phyloP scores from a whole-genome alignment of 176 grass and related monocot species.

The Oryza longistaminata region DNA sequence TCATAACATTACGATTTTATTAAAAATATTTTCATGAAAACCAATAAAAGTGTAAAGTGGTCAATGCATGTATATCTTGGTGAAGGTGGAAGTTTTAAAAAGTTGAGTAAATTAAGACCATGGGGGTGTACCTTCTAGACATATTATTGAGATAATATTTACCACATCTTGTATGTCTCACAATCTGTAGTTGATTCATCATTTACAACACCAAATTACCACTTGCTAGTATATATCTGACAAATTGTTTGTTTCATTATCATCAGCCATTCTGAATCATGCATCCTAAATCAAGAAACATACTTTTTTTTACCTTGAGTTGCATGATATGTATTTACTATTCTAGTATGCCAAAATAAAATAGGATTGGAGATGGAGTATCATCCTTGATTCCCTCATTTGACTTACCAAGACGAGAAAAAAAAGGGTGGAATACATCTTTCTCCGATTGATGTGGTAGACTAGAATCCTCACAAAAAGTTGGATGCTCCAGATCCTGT shows the following conservation, averaged over 20 bases:
- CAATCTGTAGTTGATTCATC: too few relatives aligned
- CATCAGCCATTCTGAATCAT: background rate
- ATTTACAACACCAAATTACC: too few relatives aligned
- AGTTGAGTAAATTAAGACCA: too few relatives aligned
- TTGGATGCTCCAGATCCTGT: background rate
- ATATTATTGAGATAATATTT: too few relatives aligned
- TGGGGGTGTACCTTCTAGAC: too few relatives aligned
- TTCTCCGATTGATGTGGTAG: constrained; percentile 25
- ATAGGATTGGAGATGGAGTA: background rate
- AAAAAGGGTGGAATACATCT: background rate
- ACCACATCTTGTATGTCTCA: too few relatives aligned
- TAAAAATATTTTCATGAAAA: too few relatives aligned
- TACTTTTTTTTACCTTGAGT: background rate
- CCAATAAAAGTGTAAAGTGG: too few relatives aligned
- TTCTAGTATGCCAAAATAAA: background rate
- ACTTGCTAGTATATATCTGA: background rate
- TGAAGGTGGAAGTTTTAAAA: too few relatives aligned
- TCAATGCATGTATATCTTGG: too few relatives aligned
- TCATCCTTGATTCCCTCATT: background rate
- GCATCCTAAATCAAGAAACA: background rate
- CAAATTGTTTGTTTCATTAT: background rate
- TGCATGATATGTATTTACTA: background rate
- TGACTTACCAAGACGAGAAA: background rate
- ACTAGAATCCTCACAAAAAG: constrained; percentile 28
- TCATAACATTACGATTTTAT: too few relatives aligned